Percentiles rank a stretch among this genome's conserved stretches.
Conservation (phyloP, 2,329 filamentous ascomycete genomes). For the Coccinonectria pachysandricola region DNA sequence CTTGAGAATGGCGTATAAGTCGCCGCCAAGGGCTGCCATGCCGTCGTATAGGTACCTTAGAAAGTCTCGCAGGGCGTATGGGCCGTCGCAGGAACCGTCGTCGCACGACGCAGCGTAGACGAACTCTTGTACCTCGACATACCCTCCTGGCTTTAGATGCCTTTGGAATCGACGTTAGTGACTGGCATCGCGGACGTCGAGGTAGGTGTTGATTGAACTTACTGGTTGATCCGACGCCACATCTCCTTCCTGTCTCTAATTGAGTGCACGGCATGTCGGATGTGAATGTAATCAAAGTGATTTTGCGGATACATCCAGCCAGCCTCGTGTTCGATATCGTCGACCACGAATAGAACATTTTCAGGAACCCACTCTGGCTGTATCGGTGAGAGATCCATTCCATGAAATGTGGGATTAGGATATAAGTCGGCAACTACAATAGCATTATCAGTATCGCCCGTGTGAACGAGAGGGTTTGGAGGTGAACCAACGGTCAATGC, state of each 20-base stretch:
- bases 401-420: conserved; percentile 32
- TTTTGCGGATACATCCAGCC: conserved; percentile 38
- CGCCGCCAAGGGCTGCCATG: conserved; percentile 30
- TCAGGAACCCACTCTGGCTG: conserved; percentile 40
- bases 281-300: conserved; percentile 39
- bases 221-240: conserved; percentile 33
- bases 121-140: conserved; percentile 40
- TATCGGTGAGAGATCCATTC: conserved; percentile 42
- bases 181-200: not conserved
- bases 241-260: conserved; percentile 32
- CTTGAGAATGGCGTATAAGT: conserved; percentile 29
- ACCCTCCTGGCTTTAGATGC: conserved; percentile 42
- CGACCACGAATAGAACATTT: conserved; percentile 41
- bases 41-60: conserved; percentile 30
- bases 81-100: conserved; percentile 32
- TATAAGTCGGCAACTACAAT: conserved; percentile 36
- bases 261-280: conserved; percentile 36
- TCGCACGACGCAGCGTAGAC: conserved; percentile 32
- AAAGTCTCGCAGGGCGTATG: conserved; percentile 39
- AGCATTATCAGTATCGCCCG: conserved; percentile 6
- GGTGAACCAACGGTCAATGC: conserved; percentile 34
- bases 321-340: conserved; percentile 40
- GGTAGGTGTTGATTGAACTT: conserved; percentile 6
- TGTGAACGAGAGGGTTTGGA: not conserved
- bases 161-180: conserved; percentile 19